Evolutionary conservation across 2,329 filamentous ascomycete genomes (phyloP).

Genomic region (Monosporascus sp.): DNA sequence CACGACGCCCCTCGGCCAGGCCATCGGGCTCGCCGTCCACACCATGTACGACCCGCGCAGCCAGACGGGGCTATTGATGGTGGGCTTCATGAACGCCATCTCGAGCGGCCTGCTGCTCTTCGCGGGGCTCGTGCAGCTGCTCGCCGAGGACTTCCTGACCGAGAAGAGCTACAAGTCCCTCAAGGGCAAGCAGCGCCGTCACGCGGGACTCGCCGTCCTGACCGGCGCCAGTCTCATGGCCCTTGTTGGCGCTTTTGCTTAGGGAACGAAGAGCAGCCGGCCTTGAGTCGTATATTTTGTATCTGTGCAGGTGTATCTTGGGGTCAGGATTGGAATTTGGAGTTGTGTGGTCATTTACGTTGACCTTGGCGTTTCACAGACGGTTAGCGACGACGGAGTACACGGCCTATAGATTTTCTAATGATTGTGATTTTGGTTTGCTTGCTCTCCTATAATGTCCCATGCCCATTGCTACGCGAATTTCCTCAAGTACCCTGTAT

Average conservation of each 20-base stretch:
- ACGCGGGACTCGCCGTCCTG: conserved; percentile 60
- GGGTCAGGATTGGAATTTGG: not conserved
- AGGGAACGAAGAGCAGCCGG: conserved; percentile 1
- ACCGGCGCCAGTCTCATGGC: conserved; percentile 66
- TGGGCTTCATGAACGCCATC: conserved; percentile 84
- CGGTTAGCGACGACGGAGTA: not conserved
- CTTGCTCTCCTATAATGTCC: too few species aligned
- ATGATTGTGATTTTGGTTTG: not conserved
- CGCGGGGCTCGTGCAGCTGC: conserved; percentile 75
- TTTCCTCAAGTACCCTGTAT: too few species aligned
- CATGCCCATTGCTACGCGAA: too few species aligned
- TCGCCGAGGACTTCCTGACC: conserved; percentile 78
- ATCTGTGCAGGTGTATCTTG: not conserved
- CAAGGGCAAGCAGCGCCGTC: conserved; percentile 54
- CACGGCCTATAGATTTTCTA: not conserved
- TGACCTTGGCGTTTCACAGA: not conserved
- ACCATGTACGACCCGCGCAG: conserved; percentile 75
- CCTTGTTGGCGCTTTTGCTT: conserved; percentile 68
- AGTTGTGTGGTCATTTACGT: not conserved
- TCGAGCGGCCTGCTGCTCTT: conserved; percentile 76
- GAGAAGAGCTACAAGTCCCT: conserved; percentile 69
- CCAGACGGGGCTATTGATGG: conserved; percentile 71
- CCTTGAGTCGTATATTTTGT: conserved; percentile 2
- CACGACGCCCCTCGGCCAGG: conserved; percentile 78
- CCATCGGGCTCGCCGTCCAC: conserved; percentile 73